A percentile compares a stretch with the other conserved stretches of the same genome.
Conservation (phyloP, 2,329 filamentous ascomycete species). For the Paramyrothecium roridum region DNA sequence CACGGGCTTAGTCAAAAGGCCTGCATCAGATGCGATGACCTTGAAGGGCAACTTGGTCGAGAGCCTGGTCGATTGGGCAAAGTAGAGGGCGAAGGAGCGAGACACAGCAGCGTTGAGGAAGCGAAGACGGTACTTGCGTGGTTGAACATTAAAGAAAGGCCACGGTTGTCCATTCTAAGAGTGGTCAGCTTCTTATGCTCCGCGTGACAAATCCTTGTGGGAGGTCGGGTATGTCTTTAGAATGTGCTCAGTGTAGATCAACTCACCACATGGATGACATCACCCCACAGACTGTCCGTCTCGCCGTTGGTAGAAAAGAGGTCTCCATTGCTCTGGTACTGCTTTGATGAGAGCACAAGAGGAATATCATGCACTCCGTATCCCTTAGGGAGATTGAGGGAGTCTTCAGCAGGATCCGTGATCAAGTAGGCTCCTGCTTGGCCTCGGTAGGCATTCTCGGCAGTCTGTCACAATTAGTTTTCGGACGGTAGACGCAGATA, state of each 20-base stretch:
- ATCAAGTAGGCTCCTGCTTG: constrained; percentile 56
- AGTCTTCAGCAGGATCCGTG: constrained; percentile 44
- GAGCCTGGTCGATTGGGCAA: constrained; percentile 29
- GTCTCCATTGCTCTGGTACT: constrained; percentile 47
- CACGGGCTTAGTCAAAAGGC: constrained; percentile 45
- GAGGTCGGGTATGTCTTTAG: not conserved
- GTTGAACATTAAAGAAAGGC: constrained; percentile 57
- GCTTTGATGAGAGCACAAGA: constrained; percentile 45
- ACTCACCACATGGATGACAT: constrained; percentile 47
- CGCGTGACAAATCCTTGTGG: not conserved
- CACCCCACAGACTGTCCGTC: constrained; percentile 47
- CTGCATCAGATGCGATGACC: constrained; percentile 52
- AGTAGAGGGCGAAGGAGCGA: constrained; percentile 45
- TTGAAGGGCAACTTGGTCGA: constrained; percentile 38
- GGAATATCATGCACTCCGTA: constrained; percentile 52
- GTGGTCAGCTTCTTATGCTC: not conserved
- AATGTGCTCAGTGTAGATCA: not conserved
- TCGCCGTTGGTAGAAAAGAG: constrained; percentile 43
- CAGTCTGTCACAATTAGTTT: constrained; percentile 30
- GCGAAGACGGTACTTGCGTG: constrained; percentile 57
- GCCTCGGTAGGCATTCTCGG: constrained; percentile 53
- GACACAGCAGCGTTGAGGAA: constrained; percentile 48
- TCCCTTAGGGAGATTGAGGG: constrained; percentile 43
- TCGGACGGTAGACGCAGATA: no score
- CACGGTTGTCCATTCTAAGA: constrained; percentile 50